phyloP scores from a whole-genome alignment of 2,329 filamentous ascomycete genomes.

The Myriosclerotinia scirpicola region DNA sequence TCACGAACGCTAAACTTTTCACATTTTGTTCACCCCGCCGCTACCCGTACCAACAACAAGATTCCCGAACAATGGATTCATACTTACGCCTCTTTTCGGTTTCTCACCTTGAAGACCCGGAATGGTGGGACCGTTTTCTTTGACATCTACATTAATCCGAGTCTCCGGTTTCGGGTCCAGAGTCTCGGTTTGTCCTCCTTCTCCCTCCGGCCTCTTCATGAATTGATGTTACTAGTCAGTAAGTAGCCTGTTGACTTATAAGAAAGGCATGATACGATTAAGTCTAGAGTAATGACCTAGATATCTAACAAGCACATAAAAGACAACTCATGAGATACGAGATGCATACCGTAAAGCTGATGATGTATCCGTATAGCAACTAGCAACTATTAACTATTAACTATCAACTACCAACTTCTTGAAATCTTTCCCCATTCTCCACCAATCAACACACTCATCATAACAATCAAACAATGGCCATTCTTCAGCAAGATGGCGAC shows the following conservation, averaged over 20 bases:
- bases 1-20: neutral
- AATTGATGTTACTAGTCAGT: neutral
- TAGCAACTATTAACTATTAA: too few relatives aligned
- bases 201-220: neutral
- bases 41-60: neutral
- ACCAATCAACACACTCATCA: neutral
- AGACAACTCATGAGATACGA: neutral
- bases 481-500: slow-evolving; percentile 23
- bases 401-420: neutral
- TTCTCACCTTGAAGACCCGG: neutral
- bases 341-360: slow-evolving; percentile 4
- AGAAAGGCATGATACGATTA: slow-evolving; percentile 1
- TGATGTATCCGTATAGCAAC: neutral
- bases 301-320: neutral
- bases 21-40: neutral
- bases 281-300: neutral
- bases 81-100: neutral
- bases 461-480: slow-evolving; percentile 1
- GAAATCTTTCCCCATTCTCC: neutral
- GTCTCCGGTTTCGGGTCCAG: slow-evolving; percentile 16
- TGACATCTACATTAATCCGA: slow-evolving; percentile 17
- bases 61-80: slow-evolving; percentile 1
- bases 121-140: slow-evolving; percentile 4
- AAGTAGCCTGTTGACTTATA: neutral
- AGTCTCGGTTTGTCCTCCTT: slow-evolving; percentile 1